Evolutionary conservation across 2,329 filamentous ascomycete species (phyloP), one percentile per base, ranked within the genome.

Genomic region (Alternaria conjuncta): DNA sequence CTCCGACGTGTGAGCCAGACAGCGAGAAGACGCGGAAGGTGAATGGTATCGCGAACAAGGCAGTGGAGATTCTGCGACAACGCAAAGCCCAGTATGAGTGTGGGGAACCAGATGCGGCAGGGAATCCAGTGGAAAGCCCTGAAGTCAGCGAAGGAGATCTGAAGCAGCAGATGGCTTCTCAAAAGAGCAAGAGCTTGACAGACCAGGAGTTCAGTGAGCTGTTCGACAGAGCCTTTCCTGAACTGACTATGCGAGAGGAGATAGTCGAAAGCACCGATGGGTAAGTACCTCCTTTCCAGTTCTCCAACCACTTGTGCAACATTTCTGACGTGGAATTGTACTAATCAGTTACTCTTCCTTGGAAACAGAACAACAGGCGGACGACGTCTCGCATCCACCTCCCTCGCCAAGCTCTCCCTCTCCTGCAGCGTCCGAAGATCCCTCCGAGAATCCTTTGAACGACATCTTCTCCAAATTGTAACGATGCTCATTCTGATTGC

Each of bases 1-100:
- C 94, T 6, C 95, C 96, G 2, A 94, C 93, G 5, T 99, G 96
- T 79, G 95, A 97, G 80, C 92, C 96, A 0, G 96, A 99, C 79
- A 94, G 94, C 64, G 93, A 96, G 74, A 97, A 97, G 79, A 93
- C 91, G 8, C 89, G 93, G 43, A 91, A 92, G 18, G 91, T 98
- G 53, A 93, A 95, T 74, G 88, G 90, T 20, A 93, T 99, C 15
- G 93, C 94, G 8, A 91, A 98, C 77, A 92, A 90, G 78, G 94
- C 92, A 2, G 87, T 98, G 5, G 93, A 97, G 73, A 91, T 94
- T 72, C 86, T 99, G 53, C 88, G 96, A 57, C 89, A 97, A 70
- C 89, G 92, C 44, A 89, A 93, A 63, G 96, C 96, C 59, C 90
- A 94, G 73, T 97, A 90, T 74, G 96, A 99, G 82, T 99, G 96